Percentiles rank a stretch among this genome's conserved stretches.
Evolutionary conservation across 2,329 filamentous ascomycete genomes (phyloP).

Genomic region (Kalmusia sp.): DNA sequence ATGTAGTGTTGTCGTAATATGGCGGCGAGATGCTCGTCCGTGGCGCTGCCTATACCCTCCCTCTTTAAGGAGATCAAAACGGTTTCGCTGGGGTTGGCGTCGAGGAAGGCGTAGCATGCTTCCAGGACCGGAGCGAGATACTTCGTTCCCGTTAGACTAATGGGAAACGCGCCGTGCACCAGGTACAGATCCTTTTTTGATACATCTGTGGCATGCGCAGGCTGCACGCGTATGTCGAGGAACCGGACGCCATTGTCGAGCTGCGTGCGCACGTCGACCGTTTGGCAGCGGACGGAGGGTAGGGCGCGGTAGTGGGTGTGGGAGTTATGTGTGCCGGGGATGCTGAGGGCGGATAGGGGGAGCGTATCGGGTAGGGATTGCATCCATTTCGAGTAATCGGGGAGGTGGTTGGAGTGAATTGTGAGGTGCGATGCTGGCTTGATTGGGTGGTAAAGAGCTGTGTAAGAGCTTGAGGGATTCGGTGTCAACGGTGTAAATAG

Average conservation of each 20-base stretch:
- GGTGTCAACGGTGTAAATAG: conserved; percentile 47
- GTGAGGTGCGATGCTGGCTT: conserved; percentile 50
- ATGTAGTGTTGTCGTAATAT: conserved; percentile 76
- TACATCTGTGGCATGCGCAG: conserved; percentile 62
- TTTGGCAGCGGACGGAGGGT: conserved; percentile 92
- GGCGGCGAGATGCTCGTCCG: conserved; percentile 77
- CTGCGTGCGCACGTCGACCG: conserved; percentile 77
- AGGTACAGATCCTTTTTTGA: conserved; percentile 75
- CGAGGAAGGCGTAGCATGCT: conserved; percentile 76
- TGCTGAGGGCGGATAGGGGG: conserved; percentile 80
- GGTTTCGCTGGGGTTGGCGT: conserved; percentile 78
- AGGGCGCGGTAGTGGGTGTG: conserved; percentile 84
- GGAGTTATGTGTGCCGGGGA: conserved; percentile 95
- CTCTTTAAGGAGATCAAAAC: conserved; percentile 89
- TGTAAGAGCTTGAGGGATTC: conserved; percentile 49
- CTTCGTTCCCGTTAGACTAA: conserved; percentile 81
- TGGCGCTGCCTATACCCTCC: conserved; percentile 82
- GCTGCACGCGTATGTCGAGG: conserved; percentile 86
- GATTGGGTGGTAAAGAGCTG: conserved; percentile 52
- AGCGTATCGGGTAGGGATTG: conserved; percentile 71
- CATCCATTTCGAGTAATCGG: conserved; percentile 84
- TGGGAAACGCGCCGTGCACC: conserved; percentile 89
- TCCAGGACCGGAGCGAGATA: conserved; percentile 77
- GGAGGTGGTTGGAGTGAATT: conserved; percentile 32
- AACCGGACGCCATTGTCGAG: conserved; percentile 91